Evolutionary conservation across 257 asterid genomes (phyloP), one percentile per base, ranked within the genome.

Genomic region (Paraleonurus japonicus): DNA sequence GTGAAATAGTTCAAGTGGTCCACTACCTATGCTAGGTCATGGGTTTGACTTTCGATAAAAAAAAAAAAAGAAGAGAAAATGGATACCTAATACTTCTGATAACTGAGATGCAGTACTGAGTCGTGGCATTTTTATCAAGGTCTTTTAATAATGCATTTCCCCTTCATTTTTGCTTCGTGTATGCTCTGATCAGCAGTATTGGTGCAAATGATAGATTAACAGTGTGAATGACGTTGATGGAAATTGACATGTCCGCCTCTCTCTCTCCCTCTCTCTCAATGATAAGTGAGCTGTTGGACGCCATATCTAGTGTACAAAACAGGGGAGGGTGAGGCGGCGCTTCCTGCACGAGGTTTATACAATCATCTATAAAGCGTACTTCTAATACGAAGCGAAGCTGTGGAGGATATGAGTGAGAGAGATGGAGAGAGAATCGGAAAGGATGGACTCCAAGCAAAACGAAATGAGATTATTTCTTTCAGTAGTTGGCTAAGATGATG

Each of bases 211-310:
- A 59, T n/a, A 58, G 61, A 66, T 72, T 45, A 4, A 41, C 12
- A 33, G 2, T 16, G 51, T 8, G 67, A 68, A 58, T 53, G 71
- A n/a, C 53, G 39, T 58, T 8, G 57, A 62, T 35, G 70, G 22
- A 72, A 50, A 30, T 24, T n/a, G 59, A 65, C 24, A 15, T 67
- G 27, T 35, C 30, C 67, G 35, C 67, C 43, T 45, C 63, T 37
- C 30, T 35, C 43, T 2, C 43, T 35, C 12, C 7, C 9, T 30
- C 33, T 30, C 33, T 30, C 5, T 30, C 32, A 54, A 65, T 58
- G 55, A 61, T 69, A 37, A 65, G 4, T 73, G 69, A 19, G 32
- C 61, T 65, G 61, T 61, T 51, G 61, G n/a, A 53, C 20, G 68
- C 75, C 24, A 3, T 62, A n/a, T 73, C 22, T 47, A 23, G 22